Evolutionary conservation across 768 basidiomycete genomes (phyloP), one percentile per base, ranked within the genome.

Genomic region (Boletus subparvulus): DNA sequence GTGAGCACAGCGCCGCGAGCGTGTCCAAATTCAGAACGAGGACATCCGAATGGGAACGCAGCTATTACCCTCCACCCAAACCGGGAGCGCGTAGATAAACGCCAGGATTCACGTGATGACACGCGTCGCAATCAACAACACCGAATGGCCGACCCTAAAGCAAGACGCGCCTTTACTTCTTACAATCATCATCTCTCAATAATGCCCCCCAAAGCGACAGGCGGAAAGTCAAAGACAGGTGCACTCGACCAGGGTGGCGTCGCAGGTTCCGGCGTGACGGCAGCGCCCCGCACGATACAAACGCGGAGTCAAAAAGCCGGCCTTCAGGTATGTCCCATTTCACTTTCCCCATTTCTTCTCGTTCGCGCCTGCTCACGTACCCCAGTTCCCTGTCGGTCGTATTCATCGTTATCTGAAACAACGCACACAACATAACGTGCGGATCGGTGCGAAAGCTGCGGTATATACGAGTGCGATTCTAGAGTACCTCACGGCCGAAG

Each of bases 381-480:
- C 10, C 19, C 39, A 94, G 93, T 97, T 97, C 73, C 94, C 94
- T 37, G 95, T 97, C 44, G 94, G 94, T 49, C 94, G 94, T 92
- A 94, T 97, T 54, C 95, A 98, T 71, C 85, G 95, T 78, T 96
- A 92, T 75, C 76, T 97, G 62, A 94, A 97, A 72, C 88, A 88
- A 68, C 83, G 90, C 61, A 96, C 92, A 17, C 91, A 94, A 70
- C 88, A 95, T 74, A 95, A 94, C 68, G 87, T 96, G 52, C 89
- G 94, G 37, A 93, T 98, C 61, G 95, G 94, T 30, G 95, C 94
- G n/a, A 97, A 97, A 72, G 94, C 94, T 28, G 94, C 95, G 10
- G 95, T 98, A 16, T 96, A 96, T 73, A 93, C 92, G n/a, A 87
- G 91, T 37, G 94, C 95, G 33, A 94, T 97, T 63, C 80, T 97